These are phyloP conservation scores for Aspergillus vadensis DNA, from an alignment of 2,329 filamentous ascomycete species.

Conservation along the genomic window DNA sequence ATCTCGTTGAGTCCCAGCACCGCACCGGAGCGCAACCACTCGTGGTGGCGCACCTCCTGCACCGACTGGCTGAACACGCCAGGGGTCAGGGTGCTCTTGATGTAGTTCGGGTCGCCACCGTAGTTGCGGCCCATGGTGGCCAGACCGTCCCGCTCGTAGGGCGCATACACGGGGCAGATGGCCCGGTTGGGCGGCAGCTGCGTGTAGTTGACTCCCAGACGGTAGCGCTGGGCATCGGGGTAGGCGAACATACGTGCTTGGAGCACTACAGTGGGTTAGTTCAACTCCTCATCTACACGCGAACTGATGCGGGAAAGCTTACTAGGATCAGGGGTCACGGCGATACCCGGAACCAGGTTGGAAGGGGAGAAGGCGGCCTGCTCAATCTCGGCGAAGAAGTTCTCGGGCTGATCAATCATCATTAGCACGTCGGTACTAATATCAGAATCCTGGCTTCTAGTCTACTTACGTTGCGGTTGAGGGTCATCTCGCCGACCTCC, in stretches of 20 bases:
- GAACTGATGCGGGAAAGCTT: background rate
- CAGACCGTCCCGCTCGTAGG: conserved; percentile 51
- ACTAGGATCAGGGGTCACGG: conserved; percentile 63
- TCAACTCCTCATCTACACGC: too few relatives aligned
- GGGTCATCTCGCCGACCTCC: conserved; percentile 53
- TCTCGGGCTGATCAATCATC: conserved; percentile 40
- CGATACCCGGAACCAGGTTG: conserved; percentile 65
- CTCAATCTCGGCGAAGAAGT: conserved; percentile 69
- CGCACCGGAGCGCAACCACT: conserved; percentile 23
- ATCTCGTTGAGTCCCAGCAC: conserved; percentile 29
- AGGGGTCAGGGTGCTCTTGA: conserved; percentile 30
- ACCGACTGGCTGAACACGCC: conserved; percentile 19
- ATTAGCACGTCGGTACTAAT: background rate
- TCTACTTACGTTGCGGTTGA: conserved; percentile 51
- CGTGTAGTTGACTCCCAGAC: conserved; percentile 47
- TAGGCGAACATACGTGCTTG: conserved; percentile 65
- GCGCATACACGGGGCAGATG: conserved; percentile 48
- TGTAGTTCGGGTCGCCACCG: conserved; percentile 61
- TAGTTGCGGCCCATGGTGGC: conserved; percentile 54
- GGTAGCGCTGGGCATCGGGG: conserved; percentile 54
- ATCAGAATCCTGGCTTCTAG: background rate
- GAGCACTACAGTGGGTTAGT: conserved; percentile 45
- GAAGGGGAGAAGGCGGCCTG: conserved; percentile 68
- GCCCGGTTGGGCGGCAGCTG: conserved; percentile 44
- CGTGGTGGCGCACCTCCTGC: conserved; percentile 25